phyloP scores from a whole-genome alignment of 257 asterid genomes.

The Craterostigma plantagineum region DNA sequence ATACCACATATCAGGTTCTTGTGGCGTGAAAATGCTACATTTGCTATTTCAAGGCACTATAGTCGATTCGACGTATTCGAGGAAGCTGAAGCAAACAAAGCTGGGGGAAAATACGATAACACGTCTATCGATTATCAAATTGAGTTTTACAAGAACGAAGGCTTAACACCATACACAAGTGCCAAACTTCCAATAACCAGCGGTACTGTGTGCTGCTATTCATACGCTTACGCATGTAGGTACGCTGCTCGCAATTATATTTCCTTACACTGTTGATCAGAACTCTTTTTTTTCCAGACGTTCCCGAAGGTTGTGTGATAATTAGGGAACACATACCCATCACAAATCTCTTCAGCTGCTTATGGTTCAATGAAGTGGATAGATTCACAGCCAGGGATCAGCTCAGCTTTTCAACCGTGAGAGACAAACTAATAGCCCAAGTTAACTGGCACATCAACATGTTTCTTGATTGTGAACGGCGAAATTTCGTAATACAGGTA shows the following conservation, averaged over 20 bases:
- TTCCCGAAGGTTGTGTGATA: constrained; percentile 92
- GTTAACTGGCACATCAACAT: constrained; percentile 59
- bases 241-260: too few relatives aligned
- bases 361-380: constrained; percentile 97
- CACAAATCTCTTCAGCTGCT: constrained; percentile 81
- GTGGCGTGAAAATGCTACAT: constrained; percentile 84
- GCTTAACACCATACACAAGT: constrained; percentile 63
- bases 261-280: constrained; percentile 2
- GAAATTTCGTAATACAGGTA: constrained; percentile 89
- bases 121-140: constrained; percentile 65
- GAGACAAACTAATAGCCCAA: constrained; percentile 57
- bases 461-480: constrained; percentile 93
- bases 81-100: constrained; percentile 97
- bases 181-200: constrained; percentile 92
- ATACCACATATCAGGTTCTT: constrained; percentile 88
- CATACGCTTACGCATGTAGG: background rate
- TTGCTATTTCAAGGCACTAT: constrained; percentile 87
- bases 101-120: constrained; percentile 70
- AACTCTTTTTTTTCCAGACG: constrained; percentile 45
- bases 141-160: constrained; percentile 66
- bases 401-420: constrained; percentile 85
- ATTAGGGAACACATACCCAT: constrained; percentile 77
- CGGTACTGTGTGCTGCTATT: constrained; percentile 20
- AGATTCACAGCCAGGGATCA: constrained; percentile 92
- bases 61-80: constrained; percentile 75